Percentiles rank a stretch among this genome's conserved stretches.
phyloP scores from a whole-genome alignment of 139 green algal genomes.

The Ostreobium quekettii region DNA sequence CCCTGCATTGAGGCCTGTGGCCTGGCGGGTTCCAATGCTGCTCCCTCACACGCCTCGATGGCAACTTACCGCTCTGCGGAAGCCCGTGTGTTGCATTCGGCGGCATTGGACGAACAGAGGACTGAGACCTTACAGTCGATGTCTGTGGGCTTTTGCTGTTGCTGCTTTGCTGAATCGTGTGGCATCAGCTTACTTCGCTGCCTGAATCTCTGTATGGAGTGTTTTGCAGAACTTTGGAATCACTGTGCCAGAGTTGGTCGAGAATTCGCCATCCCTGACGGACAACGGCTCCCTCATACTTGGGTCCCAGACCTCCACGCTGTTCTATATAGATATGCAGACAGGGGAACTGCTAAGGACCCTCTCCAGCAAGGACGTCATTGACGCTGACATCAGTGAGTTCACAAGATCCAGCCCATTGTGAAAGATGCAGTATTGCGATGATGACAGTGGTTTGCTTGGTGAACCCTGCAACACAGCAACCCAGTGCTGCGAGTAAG shows the following conservation, averaged over 20 bases:
- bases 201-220: no score
- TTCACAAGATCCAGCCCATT: neutral
- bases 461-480: no score
- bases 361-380: constrained; percentile 24
- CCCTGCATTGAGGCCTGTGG: no score
- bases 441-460: no score
- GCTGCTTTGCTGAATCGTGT: neutral
- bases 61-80: no score
- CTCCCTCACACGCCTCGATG: no score
- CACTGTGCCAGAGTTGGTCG: constrained; percentile 75
- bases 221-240: constrained; percentile 65
- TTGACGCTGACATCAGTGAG: neutral
- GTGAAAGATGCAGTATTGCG: no score
- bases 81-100: no score
- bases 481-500: no score
- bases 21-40: no score
- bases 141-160: neutral
- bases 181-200: no score
- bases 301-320: constrained; percentile 49
- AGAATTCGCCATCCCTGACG: constrained; percentile 62
- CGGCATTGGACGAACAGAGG: no score
- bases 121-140: neutral
- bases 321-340: constrained; percentile 67
- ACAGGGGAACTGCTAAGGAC: constrained; percentile 46
- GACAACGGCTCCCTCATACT: constrained; percentile 75